phyloP scores from a whole-genome alignment of 495 filamentous ascomycete species.

The Cladorrhinum samala region DNA sequence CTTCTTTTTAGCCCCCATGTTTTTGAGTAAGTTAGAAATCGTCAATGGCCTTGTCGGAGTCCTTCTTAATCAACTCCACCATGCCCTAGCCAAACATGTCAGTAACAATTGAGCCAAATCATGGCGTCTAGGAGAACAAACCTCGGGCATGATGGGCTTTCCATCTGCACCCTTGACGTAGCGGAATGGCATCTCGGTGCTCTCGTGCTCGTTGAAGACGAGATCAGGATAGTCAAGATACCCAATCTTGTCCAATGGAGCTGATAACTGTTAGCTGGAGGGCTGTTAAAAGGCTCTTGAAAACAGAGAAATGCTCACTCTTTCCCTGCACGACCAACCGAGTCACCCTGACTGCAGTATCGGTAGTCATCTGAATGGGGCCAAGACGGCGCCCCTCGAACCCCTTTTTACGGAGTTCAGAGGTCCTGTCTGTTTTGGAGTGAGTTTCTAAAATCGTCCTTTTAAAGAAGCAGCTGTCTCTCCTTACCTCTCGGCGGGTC shows the following conservation, averaged over 20 bases:
- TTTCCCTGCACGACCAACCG: constrained; percentile 79
- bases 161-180: constrained; percentile 75
- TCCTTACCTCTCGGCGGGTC: constrained; percentile 82
- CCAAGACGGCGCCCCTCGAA: constrained; percentile 84
- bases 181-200: constrained; percentile 94
- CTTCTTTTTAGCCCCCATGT: background rate
- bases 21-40: constrained; percentile 56
- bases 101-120: background rate
- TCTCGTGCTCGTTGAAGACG: constrained; percentile 82
- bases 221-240: constrained; percentile 87
- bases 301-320: no score
- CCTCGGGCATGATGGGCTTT: constrained; percentile 82
- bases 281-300: no score
- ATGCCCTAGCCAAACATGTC: constrained; percentile 63
- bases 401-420: constrained; percentile 86
- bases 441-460: background rate
- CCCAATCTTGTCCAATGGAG: constrained; percentile 64
- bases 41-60: constrained; percentile 84
- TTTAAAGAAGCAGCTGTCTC: constrained; percentile 13
- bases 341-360: constrained; percentile 92
- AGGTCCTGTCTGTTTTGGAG: constrained; percentile 67
- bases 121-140: constrained; percentile 34
- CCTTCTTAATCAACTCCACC: constrained; percentile 86
- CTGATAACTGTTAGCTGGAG: constrained; percentile 33
- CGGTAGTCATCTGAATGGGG: constrained; percentile 95